A percentile compares a stretch with the other conserved stretches of the same genome.
These are phyloP conservation scores for Pythium aquatile DNA, from an alignment of 352 stramenopile species.

Conservation along the genomic window DNA sequence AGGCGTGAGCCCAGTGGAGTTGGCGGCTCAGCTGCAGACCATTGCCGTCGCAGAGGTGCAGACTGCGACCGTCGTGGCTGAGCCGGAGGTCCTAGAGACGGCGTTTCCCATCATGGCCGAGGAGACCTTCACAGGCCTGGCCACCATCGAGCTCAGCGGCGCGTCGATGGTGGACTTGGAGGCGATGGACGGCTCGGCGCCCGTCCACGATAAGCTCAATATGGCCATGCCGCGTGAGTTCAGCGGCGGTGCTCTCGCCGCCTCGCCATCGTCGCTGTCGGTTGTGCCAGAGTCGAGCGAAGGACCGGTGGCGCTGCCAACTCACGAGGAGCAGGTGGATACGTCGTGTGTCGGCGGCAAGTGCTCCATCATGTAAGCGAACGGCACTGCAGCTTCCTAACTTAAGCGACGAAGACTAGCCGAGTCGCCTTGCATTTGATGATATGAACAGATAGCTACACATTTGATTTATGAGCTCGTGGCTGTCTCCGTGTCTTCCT, in stretches of 20 bases:
- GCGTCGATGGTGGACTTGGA: conserved; percentile 4
- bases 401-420: conserved; percentile 1
- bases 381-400: not conserved
- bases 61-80: not conserved
- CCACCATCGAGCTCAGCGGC: conserved; percentile 23
- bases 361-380: conserved; percentile 57
- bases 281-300: conserved; percentile 1
- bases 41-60: not conserved
- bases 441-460: not conserved
- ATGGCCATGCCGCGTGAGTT: not conserved
- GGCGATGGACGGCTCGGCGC: conserved; percentile 17
- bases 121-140: conserved; percentile 10
- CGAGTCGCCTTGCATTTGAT: not conserved
- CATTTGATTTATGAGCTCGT: not conserved
- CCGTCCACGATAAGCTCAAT: conserved; percentile 24
- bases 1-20: conserved; percentile 8
- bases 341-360: conserved; percentile 38
- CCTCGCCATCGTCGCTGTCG: not conserved
- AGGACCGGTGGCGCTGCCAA: conserved; percentile 7
- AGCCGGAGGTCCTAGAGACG: not conserved
- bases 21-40: conserved; percentile 11
- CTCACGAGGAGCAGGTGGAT: conserved; percentile 35
- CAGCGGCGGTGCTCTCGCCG: not conserved
- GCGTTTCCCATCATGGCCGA: conserved; percentile 4
- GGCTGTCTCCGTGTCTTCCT: not conserved